Conservation (phyloP, 2,329 filamentous ascomycete genomes). For the Didymella sp. region DNA sequence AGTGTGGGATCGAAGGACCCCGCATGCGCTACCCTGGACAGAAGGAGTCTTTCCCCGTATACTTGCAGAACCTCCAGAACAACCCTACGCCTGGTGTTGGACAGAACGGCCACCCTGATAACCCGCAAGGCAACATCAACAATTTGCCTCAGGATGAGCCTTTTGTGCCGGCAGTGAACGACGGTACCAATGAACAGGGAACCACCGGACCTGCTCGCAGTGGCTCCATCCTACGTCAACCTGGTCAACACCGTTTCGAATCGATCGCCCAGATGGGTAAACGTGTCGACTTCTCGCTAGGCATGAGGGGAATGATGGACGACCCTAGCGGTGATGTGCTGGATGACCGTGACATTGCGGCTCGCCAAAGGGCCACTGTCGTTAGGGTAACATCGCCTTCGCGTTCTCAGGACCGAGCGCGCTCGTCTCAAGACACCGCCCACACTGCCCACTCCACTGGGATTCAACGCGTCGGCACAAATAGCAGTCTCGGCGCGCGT, state of each 20-base stretch:
- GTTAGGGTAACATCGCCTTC: constrained; percentile 51
- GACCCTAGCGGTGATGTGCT: constrained; percentile 71
- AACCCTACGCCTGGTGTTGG: constrained; percentile 52
- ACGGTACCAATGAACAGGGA: constrained; percentile 21
- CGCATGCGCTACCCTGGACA: constrained; percentile 74
- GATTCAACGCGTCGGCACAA: constrained; percentile 46
- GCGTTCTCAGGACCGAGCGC: constrained; percentile 38
- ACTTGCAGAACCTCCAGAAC: constrained; percentile 62
- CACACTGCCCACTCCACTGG: constrained; percentile 45
- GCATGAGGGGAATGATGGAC: constrained; percentile 66
- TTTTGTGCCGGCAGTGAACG: constrained; percentile 49
- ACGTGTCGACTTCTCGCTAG: constrained; percentile 74
- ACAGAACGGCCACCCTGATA: constrained; percentile 54
- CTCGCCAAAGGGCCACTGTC: constrained; percentile 49
- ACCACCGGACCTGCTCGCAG: constrained; percentile 39
- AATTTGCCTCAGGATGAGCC: constrained; percentile 51
- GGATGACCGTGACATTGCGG: constrained; percentile 58
- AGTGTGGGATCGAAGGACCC: constrained; percentile 85
- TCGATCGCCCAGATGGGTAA: constrained; percentile 65
- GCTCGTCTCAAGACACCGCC: constrained; percentile 43
- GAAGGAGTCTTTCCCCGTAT: constrained; percentile 71
- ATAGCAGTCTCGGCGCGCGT: constrained; percentile 39
- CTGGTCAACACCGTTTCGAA: constrained; percentile 60
- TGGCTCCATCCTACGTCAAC: constrained; percentile 63
- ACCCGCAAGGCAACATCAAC: constrained; percentile 50